Evolutionary conservation across 306 rosid species (phyloP).

Genomic region (Ormosia emarginata): DNA sequence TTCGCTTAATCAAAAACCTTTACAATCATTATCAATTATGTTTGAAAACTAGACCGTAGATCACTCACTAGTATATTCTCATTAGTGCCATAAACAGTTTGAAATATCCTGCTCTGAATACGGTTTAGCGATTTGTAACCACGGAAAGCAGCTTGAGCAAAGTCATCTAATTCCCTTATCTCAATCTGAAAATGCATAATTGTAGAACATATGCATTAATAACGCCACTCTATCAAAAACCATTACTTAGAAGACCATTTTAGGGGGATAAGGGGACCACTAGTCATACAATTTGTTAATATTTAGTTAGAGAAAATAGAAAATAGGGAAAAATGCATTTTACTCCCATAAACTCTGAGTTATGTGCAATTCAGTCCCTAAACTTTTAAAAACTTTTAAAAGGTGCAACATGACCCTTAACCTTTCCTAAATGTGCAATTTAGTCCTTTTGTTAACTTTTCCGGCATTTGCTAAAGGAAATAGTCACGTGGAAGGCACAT

Average conservation of each 20-base stretch:
- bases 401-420: too few relatives aligned
- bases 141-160: conserved; percentile 97
- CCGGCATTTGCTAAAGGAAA: too few relatives aligned
- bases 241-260: neutral
- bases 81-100: conserved; percentile 81
- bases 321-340: neutral
- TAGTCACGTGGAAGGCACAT: too few relatives aligned
- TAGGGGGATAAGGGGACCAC: neutral
- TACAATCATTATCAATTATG: neutral
- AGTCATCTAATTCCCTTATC: conserved; percentile 82
- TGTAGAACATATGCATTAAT: conserved; percentile 23
- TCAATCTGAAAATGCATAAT: conserved; percentile 64
- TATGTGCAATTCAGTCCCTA: too few relatives aligned
- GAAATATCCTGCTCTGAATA: conserved; percentile 88
- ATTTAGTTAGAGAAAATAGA: neutral
- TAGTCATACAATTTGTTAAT: neutral
- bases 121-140: conserved; percentile 90
- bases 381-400: too few relatives aligned
- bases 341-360: too few relatives aligned
- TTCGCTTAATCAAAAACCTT: neutral
- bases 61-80: conserved; percentile 87
- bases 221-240: conserved; percentile 5
- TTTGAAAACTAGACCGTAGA: conserved; percentile 12
- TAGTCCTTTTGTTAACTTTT: too few relatives aligned
- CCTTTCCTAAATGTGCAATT: too few relatives aligned